Conservation (phyloP, 768 basidiomycete species). For the Steccherinum ochraceum region DNA sequence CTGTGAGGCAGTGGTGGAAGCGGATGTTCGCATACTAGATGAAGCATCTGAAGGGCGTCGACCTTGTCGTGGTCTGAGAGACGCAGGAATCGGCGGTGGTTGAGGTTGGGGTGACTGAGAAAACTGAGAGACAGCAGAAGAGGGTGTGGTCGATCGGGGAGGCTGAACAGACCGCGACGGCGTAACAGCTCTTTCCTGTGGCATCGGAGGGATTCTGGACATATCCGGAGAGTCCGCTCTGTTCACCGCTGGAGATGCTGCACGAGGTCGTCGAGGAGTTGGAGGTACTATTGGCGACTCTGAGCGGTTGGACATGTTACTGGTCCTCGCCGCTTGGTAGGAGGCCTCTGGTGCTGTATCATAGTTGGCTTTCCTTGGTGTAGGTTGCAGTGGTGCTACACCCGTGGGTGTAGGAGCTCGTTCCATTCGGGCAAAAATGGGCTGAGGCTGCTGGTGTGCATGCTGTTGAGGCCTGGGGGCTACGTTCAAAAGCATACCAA, state of each 20-base stretch:
- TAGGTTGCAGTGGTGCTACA: conserved; percentile 16
- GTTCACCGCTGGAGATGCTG: conserved; percentile 2
- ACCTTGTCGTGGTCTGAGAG: conserved; percentile 28
- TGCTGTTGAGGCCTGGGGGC: conserved; percentile 11
- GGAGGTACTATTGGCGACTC: background rate
- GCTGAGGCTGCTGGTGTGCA: conserved; percentile 6
- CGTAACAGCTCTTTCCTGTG: conserved; percentile 5
- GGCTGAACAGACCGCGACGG: conserved; percentile 7
- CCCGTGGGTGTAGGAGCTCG: conserved; percentile 23
- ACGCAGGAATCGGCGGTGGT: conserved; percentile 17
- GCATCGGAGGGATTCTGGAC: conserved; percentile 2
- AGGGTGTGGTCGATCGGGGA: background rate
- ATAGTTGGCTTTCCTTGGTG: conserved; percentile 12
- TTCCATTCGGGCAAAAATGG: conserved; percentile 18
- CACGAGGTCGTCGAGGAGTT: background rate
- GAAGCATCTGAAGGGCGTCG: conserved; percentile 43
- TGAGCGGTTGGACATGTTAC: background rate
- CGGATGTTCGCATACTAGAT: conserved; percentile 8
- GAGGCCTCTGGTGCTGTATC: background rate
- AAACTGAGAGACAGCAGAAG: conserved; percentile 6
- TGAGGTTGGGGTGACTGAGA: conserved; percentile 15
- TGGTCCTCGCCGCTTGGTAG: background rate
- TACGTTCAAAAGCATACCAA: conserved; percentile 1
- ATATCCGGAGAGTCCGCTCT: conserved; percentile 5
- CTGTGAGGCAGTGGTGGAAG: conserved; percentile 18